Conservation (phyloP, 805 yeast genomes). For the Wickerhamomyces subpelliculosus region DNA sequence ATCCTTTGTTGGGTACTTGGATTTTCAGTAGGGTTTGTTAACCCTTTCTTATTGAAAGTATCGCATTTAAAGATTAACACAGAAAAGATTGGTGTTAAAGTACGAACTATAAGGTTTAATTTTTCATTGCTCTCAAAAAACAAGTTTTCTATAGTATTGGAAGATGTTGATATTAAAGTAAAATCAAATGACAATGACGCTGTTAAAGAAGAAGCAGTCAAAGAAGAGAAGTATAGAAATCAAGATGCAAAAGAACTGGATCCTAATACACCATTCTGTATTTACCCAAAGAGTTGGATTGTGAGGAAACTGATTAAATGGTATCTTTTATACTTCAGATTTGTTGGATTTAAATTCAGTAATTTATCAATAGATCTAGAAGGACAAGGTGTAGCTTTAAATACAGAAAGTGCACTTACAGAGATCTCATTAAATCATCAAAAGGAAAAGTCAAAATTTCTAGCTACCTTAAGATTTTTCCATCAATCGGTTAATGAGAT, state of each 20-base stretch:
- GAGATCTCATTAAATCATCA: slow-evolving; percentile 10
- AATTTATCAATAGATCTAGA: slow-evolving; percentile 10
- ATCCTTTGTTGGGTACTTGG: slow-evolving; percentile 17
- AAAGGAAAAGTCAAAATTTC: slow-evolving; percentile 3
- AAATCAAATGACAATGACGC: too few relatives aligned
- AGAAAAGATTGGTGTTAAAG: slow-evolving; percentile 4
- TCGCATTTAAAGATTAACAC: slow-evolving; percentile 8
- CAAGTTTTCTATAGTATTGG: slow-evolving; percentile 12
- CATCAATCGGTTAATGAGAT: slow-evolving; percentile 12
- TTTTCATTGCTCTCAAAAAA: slow-evolving; percentile 11
- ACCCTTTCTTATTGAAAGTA: slow-evolving; percentile 21
- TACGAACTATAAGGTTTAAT: slow-evolving; percentile 10
- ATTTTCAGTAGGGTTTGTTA: slow-evolving; percentile 21
- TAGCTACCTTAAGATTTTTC: slow-evolving; percentile 9
- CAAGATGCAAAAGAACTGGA: slow-evolving; percentile 2
- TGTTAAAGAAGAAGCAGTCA: neutral
- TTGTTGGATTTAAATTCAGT: slow-evolving; percentile 14
- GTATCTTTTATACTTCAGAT: slow-evolving; percentile 18
- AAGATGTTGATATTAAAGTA: slow-evolving; percentile 12
- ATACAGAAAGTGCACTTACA: slow-evolving; percentile 7
- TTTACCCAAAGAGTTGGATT: slow-evolving; percentile 6
- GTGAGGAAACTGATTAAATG: slow-evolving; percentile 5
- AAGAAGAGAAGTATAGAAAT: neutral
- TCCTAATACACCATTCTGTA: slow-evolving; percentile 10
- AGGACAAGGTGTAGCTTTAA: slow-evolving; percentile 5